A percentile compares a stretch with the other conserved stretches of the same genome.
These are phyloP conservation scores for Draba incana DNA, from an alignment of 345 rosid species.

Conservation along the genomic window DNA sequence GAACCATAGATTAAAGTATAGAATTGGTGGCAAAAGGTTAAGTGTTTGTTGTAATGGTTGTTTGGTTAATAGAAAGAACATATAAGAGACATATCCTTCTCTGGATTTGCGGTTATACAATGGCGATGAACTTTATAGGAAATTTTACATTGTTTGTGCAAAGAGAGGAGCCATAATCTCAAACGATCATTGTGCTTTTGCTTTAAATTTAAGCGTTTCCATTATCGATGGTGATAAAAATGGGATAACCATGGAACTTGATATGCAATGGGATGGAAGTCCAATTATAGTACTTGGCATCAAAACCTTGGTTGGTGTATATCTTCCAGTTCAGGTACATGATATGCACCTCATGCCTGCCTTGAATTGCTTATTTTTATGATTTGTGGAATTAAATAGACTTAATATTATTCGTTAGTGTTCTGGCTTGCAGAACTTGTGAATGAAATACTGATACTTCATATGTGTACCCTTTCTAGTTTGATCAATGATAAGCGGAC, in stretches of 20 bases:
- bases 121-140: too few species aligned
- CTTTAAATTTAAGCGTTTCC: constrained; percentile 60
- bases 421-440: constrained; percentile 18
- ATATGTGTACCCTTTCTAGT: constrained; percentile 1
- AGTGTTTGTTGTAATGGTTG: too few species aligned
- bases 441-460: not conserved
- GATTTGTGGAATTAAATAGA: constrained; percentile 2
- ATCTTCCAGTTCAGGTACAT: constrained; percentile 85
- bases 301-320: constrained; percentile 83
- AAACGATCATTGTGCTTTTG: not conserved
- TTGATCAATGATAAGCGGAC: constrained; percentile 22
- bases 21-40: too few species aligned
- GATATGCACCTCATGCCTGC: constrained; percentile 12
- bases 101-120: too few species aligned
- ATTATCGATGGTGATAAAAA: constrained; percentile 63
- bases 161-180: constrained; percentile 1
- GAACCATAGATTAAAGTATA: too few species aligned
- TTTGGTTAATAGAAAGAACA: too few species aligned
- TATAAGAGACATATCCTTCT: too few species aligned
- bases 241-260: constrained; percentile 89
- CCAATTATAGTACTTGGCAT: constrained; percentile 80
- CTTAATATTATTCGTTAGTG: constrained; percentile 5
- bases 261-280: constrained; percentile 98
- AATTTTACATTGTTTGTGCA: too few species aligned
- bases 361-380: constrained; percentile 11